Conservation (phyloP, 192 early-diverging fungal species). For the Linnemannia elongata region DNA sequence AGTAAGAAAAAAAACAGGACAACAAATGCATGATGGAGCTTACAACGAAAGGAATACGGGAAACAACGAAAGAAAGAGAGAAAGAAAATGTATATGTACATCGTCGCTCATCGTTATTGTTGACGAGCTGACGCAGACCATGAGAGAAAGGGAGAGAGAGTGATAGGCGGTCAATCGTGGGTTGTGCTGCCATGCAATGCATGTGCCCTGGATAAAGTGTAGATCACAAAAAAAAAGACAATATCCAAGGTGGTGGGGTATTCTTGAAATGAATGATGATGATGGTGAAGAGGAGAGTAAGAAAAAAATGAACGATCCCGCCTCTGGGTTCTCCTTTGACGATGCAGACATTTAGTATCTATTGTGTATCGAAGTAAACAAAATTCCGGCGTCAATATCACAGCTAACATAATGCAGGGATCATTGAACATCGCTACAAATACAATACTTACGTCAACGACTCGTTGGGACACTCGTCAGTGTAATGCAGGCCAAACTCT, state of each 20-base stretch:
- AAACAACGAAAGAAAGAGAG: constrained; percentile 4
- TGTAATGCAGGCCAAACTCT: constrained; percentile 76
- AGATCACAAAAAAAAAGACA: background rate
- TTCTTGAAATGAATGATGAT: background rate
- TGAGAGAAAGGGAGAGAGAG: background rate
- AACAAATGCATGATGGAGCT: background rate
- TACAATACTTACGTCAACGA: constrained; percentile 40
- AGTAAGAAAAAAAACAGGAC: background rate
- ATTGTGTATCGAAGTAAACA: background rate
- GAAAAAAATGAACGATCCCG: background rate
- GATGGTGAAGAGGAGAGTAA: background rate
- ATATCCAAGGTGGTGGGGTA: background rate
- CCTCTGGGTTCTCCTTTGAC: background rate
- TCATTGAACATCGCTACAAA: background rate
- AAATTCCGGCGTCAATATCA: background rate
- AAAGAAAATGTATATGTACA: constrained; percentile 23
- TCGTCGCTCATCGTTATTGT: background rate
- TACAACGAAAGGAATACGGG: background rate
- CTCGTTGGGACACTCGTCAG: constrained; percentile 76
- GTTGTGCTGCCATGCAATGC: background rate
- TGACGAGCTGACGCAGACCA: background rate
- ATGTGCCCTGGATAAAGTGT: background rate
- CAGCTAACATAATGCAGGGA: too few relatives aligned
- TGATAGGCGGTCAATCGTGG: background rate
- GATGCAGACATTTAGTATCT: constrained; percentile 19